Conservation (phyloP, 2,329 filamentous ascomycete genomes). For the Neofusicoccum cordaticola region DNA sequence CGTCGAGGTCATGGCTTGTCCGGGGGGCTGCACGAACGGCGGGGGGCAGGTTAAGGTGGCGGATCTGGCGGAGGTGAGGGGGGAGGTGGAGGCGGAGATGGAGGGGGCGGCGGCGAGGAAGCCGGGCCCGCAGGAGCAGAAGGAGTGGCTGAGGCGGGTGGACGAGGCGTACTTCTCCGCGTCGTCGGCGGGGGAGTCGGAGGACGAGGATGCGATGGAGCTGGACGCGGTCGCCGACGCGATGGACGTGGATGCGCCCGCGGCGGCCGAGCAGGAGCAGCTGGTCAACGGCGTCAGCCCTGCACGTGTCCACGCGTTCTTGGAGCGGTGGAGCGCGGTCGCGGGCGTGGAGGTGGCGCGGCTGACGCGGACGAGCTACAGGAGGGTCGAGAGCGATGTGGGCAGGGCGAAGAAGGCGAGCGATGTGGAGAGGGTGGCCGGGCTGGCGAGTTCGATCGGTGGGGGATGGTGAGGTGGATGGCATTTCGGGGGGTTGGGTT, state of each 20-base stretch:
- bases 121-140: slow-evolving; percentile 74
- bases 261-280: neutral
- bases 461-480: slow-evolving; percentile 71
- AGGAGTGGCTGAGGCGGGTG: slow-evolving; percentile 56
- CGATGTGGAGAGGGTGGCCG: slow-evolving; percentile 78
- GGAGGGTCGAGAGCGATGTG: slow-evolving; percentile 91
- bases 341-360: slow-evolving; percentile 69
- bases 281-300: slow-evolving; percentile 64
- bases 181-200: slow-evolving; percentile 50
- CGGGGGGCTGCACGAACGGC: slow-evolving; percentile 97
- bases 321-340: slow-evolving; percentile 72
- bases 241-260: slow-evolving; percentile 1
- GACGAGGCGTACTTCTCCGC: slow-evolving; percentile 82
- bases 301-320: slow-evolving; percentile 62
- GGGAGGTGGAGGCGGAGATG: slow-evolving; percentile 24
- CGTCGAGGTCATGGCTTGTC: slow-evolving; percentile 98
- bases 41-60: slow-evolving; percentile 92
- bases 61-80: slow-evolving; percentile 57
- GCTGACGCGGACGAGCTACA: slow-evolving; percentile 81
- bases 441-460: slow-evolving; percentile 84
- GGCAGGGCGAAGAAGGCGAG: slow-evolving; percentile 65
- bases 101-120: slow-evolving; percentile 46
- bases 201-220: slow-evolving; percentile 24
- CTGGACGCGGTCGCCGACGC: neutral
- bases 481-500: no score